These are phyloP conservation scores for Daldinia vernicosa DNA, from an alignment of 495 filamentous ascomycete genomes.

Conservation along the genomic window DNA sequence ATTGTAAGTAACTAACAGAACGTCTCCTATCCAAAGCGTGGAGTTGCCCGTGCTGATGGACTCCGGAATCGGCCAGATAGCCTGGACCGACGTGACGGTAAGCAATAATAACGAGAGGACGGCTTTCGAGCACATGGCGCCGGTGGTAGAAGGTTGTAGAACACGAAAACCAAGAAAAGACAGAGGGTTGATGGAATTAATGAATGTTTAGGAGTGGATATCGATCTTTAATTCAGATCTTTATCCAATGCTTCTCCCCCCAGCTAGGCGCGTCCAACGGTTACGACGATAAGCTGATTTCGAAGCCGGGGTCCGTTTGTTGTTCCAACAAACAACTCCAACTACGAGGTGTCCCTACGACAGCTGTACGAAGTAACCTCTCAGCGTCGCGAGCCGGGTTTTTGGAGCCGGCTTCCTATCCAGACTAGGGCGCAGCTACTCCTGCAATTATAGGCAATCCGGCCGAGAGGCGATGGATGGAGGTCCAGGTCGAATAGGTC, in stretches of 20 bases:
- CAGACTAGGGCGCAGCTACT: slow-evolving; percentile 28
- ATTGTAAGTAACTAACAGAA: slow-evolving; percentile 65
- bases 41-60: slow-evolving; percentile 61
- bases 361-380: slow-evolving; percentile 8
- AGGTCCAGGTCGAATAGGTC: neutral
- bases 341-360: neutral
- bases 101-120: slow-evolving; percentile 47
- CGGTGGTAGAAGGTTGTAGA: slow-evolving; percentile 21
- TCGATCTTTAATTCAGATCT: slow-evolving; percentile 26
- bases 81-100: slow-evolving; percentile 51
- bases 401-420: slow-evolving; percentile 21
- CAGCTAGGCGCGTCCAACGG: slow-evolving; percentile 18
- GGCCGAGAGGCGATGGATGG: neutral
- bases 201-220: slow-evolving; percentile 17
- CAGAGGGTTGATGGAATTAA: slow-evolving; percentile 13
- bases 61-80: slow-evolving; percentile 69
- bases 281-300: slow-evolving; percentile 31
- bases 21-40: slow-evolving; percentile 64
- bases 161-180: slow-evolving; percentile 16
- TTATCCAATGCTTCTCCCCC: slow-evolving; percentile 5
- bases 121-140: slow-evolving; percentile 46
- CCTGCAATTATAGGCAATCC: slow-evolving; percentile 21
- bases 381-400: slow-evolving; percentile 11
- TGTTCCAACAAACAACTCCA: slow-evolving; percentile 32
- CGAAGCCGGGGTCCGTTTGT: slow-evolving; percentile 18